Base-by-base conservation (phyloP, 495 filamentous ascomycete genomes). In the Delitschia confertaspora region DNA sequence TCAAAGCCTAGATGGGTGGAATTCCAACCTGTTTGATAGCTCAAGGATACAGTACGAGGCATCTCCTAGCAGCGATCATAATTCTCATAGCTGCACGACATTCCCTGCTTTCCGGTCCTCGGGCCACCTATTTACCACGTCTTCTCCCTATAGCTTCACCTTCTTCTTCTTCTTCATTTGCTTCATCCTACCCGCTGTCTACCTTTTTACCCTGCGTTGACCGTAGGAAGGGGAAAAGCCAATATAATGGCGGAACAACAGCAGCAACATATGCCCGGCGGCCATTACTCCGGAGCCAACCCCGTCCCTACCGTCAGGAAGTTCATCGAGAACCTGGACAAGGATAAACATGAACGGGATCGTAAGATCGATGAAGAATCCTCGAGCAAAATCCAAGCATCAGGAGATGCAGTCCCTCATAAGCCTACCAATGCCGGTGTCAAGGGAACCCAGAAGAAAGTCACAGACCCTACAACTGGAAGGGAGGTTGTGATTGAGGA, bases 401-500 rank as follows among this genome's bases (percentile, higher is more conserved):
- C 46, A 25, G 61, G 69, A 17, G 52, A 65, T 22, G 65, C 63
- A 6, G 33, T 60, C 16, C 57, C 64, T 9, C 56, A 69, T 42
- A 60, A 68, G n/a, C 64, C 63, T 27, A 55, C 61, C 10, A 59
- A 72, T 18, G 64, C 61, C 11, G 65, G 68, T 10, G 62, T 73
- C 47, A 61, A 67, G 23, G 73, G 69, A 19, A 74, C 71, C 5
- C 69, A 72, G 33, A 80, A 84, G 51, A 79, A 65, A 3, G 88
- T 95, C 27, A 83, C 80, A 6, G 89, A 96, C 64, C 89, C 89
- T 0, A 80, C 79, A 0, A 95, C 89, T 0, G 87, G 88, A 5
- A 79, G 74, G 26, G 68, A 94, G 30, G 85, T 95, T 19, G 78
- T 82, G 37, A 93, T 96, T 38, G 86, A 89, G 53, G 86, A 96